A percentile compares a stretch with the other conserved stretches of the same genome.
These are phyloP conservation scores for Blumeria graminis DNA, from an alignment of 2,329 filamentous ascomycete genomes.

Conservation along the genomic window DNA sequence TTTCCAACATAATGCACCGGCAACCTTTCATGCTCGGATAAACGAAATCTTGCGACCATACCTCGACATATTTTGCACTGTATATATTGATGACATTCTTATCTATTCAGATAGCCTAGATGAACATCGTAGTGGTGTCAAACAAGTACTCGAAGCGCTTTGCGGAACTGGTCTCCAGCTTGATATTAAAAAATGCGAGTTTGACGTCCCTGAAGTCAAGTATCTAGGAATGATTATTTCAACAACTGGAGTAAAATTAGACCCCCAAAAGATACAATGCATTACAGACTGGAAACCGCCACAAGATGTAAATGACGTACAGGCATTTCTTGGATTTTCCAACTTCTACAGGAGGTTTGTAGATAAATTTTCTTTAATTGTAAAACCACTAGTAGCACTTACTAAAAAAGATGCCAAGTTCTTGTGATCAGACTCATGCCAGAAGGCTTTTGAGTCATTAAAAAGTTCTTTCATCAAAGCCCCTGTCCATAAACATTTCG, in stretches of 20 bases:
- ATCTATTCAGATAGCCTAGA: not conserved
- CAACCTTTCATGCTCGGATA: not conserved
- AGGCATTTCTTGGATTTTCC: not conserved
- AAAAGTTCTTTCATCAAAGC: not conserved
- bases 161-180: not conserved
- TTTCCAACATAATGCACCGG: too few relatives aligned
- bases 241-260: not conserved
- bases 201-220: not conserved
- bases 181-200: not conserved
- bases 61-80: not conserved
- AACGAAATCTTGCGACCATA: not conserved
- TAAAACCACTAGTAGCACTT: not conserved
- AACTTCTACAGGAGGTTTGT: conserved; percentile 1
- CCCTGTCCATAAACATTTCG: not conserved
- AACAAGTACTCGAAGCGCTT: not conserved
- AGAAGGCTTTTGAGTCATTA: not conserved
- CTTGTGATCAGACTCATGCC: not conserved
- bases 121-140: not conserved
- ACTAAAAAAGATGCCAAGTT: not conserved
- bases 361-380: not conserved
- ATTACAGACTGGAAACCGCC: not conserved
- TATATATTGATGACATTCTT: not conserved
- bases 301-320: not conserved
- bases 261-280: not conserved
- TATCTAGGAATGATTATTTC: not conserved